phyloP scores from a whole-genome alignment of 2,329 filamentous ascomycete genomes.

The Aspergillus niger region DNA sequence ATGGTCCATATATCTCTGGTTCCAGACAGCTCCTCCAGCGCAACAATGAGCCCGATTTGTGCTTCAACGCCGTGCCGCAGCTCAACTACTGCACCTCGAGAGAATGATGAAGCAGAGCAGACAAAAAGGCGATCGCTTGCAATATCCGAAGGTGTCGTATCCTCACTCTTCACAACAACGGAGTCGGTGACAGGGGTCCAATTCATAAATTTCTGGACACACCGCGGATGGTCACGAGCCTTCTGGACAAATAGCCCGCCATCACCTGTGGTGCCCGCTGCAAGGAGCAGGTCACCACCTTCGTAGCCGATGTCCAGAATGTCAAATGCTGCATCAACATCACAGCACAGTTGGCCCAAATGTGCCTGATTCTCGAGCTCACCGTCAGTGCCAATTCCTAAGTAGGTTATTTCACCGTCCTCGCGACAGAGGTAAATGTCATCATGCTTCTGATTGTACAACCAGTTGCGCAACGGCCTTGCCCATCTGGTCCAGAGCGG shows the following conservation, averaged over 20 bases:
- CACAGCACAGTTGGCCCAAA: slow-evolving; percentile 69
- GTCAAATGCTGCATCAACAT: slow-evolving; percentile 80
- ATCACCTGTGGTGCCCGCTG: slow-evolving; percentile 75
- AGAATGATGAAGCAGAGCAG: slow-evolving; percentile 63
- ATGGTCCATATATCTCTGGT: slow-evolving; percentile 50
- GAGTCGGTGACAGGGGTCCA: slow-evolving; percentile 58
- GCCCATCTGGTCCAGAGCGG: slow-evolving; percentile 86
- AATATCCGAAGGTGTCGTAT: slow-evolving; percentile 24
- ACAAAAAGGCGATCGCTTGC: slow-evolving; percentile 64
- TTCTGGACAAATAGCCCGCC: slow-evolving; percentile 74
- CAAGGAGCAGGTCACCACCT: slow-evolving; percentile 75
- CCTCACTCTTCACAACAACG: slow-evolving; percentile 31
- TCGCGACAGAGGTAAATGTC: slow-evolving; percentile 84
- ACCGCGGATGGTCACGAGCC: slow-evolving; percentile 56
- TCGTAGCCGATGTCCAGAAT: slow-evolving; percentile 63
- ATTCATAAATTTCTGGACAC: slow-evolving; percentile 64
- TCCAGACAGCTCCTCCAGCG: slow-evolving; percentile 43
- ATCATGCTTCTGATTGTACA: slow-evolving; percentile 67
- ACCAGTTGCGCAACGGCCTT: slow-evolving; percentile 67
- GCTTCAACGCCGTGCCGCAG: slow-evolving; percentile 71
- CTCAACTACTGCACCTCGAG: slow-evolving; percentile 66
- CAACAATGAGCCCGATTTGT: slow-evolving; percentile 56
- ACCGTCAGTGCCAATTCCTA: slow-evolving; percentile 64
- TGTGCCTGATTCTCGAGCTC: slow-evolving; percentile 59
- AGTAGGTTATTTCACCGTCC: slow-evolving; percentile 75